phyloP scores from a whole-genome alignment of 1,284 basidiomycete genomes.

The Taiwanofungus camphoratus region DNA sequence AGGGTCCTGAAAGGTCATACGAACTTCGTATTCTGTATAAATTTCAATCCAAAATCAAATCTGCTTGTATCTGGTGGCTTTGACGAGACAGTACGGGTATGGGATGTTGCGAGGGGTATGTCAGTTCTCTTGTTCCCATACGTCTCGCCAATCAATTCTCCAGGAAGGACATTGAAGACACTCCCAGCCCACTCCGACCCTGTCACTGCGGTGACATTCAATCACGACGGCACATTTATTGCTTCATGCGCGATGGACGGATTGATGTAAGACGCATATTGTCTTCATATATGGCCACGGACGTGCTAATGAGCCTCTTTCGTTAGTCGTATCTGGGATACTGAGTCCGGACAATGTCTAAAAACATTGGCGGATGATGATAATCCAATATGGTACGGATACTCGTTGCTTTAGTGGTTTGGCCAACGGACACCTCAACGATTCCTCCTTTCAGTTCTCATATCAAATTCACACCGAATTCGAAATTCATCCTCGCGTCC shows the following conservation, averaged over 20 bases:
- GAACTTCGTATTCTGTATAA: constrained; percentile 89
- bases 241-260: constrained; percentile 95
- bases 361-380: constrained; percentile 96
- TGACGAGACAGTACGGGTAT: constrained; percentile 92
- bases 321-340: constrained; percentile 90
- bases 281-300: constrained; percentile 9
- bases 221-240: constrained; percentile 90
- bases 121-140: background rate
- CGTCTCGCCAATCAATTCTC: background rate
- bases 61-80: constrained; percentile 89
- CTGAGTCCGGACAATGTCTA: constrained; percentile 92
- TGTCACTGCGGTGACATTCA: constrained; percentile 90
- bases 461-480: constrained; percentile 89
- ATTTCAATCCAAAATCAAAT: constrained; percentile 86
- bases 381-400: constrained; percentile 85
- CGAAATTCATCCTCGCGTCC: constrained; percentile 80
- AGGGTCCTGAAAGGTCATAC: constrained; percentile 80
- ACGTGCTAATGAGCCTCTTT: constrained; percentile 2
- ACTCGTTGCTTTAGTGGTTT: too few species aligned
- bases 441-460: constrained; percentile 52
- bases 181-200: constrained; percentile 96
- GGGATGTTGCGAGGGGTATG: constrained; percentile 90
- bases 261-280: constrained; percentile 66
- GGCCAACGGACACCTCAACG: constrained; percentile 9
- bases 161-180: constrained; percentile 74